Evolutionary conservation across 345 rosid genomes (phyloP), one percentile per base, ranked within the genome.

Genomic region (Melastoma malabathricum): DNA sequence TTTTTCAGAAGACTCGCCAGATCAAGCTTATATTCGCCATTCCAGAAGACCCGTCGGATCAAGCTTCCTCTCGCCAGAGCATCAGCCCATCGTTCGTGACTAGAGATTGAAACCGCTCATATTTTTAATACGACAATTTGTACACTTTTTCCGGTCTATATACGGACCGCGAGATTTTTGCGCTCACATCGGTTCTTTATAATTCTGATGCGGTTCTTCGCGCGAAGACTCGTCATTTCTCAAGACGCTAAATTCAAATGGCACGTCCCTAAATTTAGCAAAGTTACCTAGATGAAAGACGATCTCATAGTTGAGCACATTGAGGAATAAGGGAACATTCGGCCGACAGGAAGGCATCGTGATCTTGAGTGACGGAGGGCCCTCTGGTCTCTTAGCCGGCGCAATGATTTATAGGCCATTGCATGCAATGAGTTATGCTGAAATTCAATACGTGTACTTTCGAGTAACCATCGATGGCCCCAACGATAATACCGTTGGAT

Each of bases 371-470:
- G 76, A 74, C 20, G 90, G 86, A 27, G 90, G 80, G 13, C 90
- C 83, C 63, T 82, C 75, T 0, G 81, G 70, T 44, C 83, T 63
- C 58, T 72, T 82, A 18, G 83, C 86, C 47, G 79, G 64, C 47
- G 78, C 78, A 45, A 79, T 86, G 13, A 82, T 79, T 16, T 2
- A 86, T 82, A 27, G 90, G 90, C 83, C 86, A 82, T 49, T 82
- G 90, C 83, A 82, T 79, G 61, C 90, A 79, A 38, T 79, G 69
- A 46, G 83, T 75, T 63, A 79, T 75, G 63, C 90, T 79, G 5
- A 82, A 75, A 59, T 82, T 86, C 51, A 82, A 58, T 34, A 82
- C 65, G 44, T 82, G 86, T 55, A 79, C 78, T 55, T 59, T 82
- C 0, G 75, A 34, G 62, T 23, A 62, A 6, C 80, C 81, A 64